Evolutionary conservation across 169 alveolate genomes (phyloP), one percentile per base, ranked within the genome.

Genomic region (Plasmodium knowlesi): DNA sequence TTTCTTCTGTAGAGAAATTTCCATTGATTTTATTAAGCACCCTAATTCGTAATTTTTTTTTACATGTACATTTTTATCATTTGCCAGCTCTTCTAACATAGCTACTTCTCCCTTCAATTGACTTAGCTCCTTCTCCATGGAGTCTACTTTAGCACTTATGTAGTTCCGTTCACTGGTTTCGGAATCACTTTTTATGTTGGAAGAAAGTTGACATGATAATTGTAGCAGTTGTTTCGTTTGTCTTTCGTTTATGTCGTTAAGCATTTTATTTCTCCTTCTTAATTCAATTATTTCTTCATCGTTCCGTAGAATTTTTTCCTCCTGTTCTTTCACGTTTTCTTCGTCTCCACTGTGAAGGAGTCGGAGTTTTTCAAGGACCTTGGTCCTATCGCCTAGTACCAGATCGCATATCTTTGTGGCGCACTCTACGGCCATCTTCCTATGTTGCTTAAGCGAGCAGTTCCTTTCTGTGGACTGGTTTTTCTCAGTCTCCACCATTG

Each of bases 181-280:
- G 0, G n/a, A 25, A 6, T 72, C 83, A 73, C 54, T 84, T 22
- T 84, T 84, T 50, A 84, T 84, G 61, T 73, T 61, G 2, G 74
- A 41, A 1, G 80, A 46, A 0, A 84, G 19, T 16, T 84, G 93
- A 2, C 80, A 46, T 3, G 85, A 46, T 16, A 84, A 16, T 25
- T 84, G 84, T 14, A 84, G 2, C 61, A 84, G 57, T 19, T 84
- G 93, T 3, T 73, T 73, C 34, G 93, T 84, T 73, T 84, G 93
- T 14, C 93, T 84, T 34, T 84, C 93, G 28, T 84, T 84, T 46
- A 84, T 84, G 78, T 84, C 93, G 16, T 9, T 72, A 28, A 84
- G 41, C 0, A 84, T 84, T 73, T 84, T 84, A 22, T 84, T 83
- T 30, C 78, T 84, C 79, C 57, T 43, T n/a, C 50, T 72, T 37